These are phyloP conservation scores for Arthrobotrys conoides DNA, from an alignment of 2,329 filamentous ascomycete genomes.

Conservation along the genomic window DNA sequence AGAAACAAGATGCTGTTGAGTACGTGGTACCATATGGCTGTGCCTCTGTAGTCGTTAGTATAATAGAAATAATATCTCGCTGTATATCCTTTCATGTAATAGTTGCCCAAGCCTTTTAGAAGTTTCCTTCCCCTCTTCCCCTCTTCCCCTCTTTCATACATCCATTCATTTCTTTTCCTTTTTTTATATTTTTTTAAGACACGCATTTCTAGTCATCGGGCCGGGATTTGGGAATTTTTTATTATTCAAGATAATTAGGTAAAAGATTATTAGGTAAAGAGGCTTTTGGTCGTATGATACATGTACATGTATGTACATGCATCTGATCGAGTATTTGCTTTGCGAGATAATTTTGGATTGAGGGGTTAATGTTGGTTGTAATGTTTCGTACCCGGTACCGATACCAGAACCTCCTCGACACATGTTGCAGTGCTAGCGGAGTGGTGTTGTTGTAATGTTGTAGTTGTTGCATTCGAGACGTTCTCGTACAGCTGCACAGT, in stretches of 20 bases:
- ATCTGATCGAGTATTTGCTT: neutral
- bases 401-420: neutral
- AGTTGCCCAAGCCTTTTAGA: neutral
- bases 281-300: slow-evolving; percentile 3
- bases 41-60: neutral
- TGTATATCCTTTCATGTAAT: neutral
- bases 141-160: no score
- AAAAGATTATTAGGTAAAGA: slow-evolving; percentile 13
- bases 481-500: no score
- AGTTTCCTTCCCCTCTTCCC: no score
- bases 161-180: neutral
- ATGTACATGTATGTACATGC: slow-evolving; percentile 6
- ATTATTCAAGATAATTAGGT: slow-evolving; percentile 14
- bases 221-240: neutral
- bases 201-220: neutral
- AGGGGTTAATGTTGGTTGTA: neutral
- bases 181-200: neutral
- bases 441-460: neutral
- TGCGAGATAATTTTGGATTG: neutral
- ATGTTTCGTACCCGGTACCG: slow-evolving; percentile 9
- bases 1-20: neutral
- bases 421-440: neutral
- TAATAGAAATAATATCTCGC: neutral
- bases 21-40: neutral
- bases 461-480: neutral